Evolutionary conservation across 2,329 filamentous ascomycete species (phyloP).

Genomic region (Cytospora chrysosperma): DNA sequence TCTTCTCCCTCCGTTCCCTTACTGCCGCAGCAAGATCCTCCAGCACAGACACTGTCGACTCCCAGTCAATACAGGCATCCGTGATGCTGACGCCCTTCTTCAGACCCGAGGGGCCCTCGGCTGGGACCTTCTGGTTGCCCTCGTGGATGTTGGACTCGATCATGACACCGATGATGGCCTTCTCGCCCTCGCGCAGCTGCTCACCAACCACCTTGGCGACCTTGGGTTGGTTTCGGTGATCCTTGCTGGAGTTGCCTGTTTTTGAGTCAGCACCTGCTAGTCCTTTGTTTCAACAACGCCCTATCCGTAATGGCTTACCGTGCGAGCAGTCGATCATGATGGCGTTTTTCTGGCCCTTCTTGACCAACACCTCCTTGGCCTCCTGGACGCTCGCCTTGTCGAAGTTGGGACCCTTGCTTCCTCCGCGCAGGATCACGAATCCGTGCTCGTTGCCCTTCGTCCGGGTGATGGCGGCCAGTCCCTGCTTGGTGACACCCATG

Average conservation of each 20-base stretch:
- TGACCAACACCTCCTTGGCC: constrained; percentile 73
- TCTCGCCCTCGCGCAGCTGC: constrained; percentile 84
- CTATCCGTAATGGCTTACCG: constrained; percentile 51
- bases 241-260: constrained; percentile 89
- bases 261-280: constrained; percentile 16
- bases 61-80: constrained; percentile 95
- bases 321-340: constrained; percentile 99
- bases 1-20: constrained; percentile 64
- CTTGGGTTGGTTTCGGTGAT: constrained; percentile 96
- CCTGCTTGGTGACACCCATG: constrained; percentile 97
- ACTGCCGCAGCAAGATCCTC: constrained; percentile 86
- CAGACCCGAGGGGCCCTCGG: constrained; percentile 73
- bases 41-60: constrained; percentile 75
- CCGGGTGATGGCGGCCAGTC: constrained; percentile 89
- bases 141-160: constrained; percentile 98
- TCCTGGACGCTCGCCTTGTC: constrained; percentile 79
- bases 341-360: constrained; percentile 82
- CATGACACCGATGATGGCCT: constrained; percentile 92
- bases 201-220: constrained; percentile 80
- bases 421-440: constrained; percentile 92
- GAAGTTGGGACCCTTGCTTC: constrained; percentile 89
- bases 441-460: constrained; percentile 95
- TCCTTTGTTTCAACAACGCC: not conserved
- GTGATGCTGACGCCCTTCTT: constrained; percentile 94
- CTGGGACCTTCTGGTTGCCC: constrained; percentile 81